Percentiles rank a stretch among this genome's conserved stretches.
phyloP scores from a whole-genome alignment of 441 rosid species.

The Eutrema salsugineum region DNA sequence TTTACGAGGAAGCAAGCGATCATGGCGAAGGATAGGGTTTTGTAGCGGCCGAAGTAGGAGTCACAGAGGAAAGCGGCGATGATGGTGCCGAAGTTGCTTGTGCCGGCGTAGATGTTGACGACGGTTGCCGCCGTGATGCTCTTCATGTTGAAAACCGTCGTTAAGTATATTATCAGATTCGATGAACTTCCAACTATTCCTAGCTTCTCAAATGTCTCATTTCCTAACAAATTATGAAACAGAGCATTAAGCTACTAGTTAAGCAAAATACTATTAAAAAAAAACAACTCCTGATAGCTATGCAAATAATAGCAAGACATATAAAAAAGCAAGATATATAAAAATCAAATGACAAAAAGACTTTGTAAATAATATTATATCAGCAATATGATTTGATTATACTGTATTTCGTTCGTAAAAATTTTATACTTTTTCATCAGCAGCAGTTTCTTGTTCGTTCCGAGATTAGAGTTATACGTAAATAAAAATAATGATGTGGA shows the following conservation, averaged over 20 bases:
- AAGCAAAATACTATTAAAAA: too few species aligned
- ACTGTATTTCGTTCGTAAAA: not conserved
- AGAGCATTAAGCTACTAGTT: not conserved
- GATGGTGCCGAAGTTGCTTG: slow-evolving; percentile 59
- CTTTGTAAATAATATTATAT: not conserved
- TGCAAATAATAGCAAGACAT: too few species aligned
- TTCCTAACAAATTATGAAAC: slow-evolving; percentile 39
- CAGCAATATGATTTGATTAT: not conserved
- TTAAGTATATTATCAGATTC: slow-evolving; percentile 59
- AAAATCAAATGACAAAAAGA: too few species aligned
- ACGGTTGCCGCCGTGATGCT: slow-evolving; percentile 62
- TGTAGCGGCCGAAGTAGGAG: slow-evolving; percentile 73
- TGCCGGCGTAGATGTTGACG: slow-evolving; percentile 58
- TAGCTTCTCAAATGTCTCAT: slow-evolving; percentile 72
- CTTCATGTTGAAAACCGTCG: slow-evolving; percentile 62
- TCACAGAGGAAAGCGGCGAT: slow-evolving; percentile 65
- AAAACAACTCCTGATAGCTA: too few species aligned
- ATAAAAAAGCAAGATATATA: too few species aligned
- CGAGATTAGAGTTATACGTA: not conserved
- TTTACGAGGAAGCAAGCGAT: slow-evolving; percentile 58
- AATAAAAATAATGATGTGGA: not conserved
- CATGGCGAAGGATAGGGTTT: slow-evolving; percentile 53
- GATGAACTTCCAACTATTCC: slow-evolving; percentile 63
- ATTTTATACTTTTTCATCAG: not conserved
- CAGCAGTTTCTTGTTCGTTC: not conserved